Conservation (phyloP, 768 basidiomycete species). For the Astraeus odoratus region DNA sequence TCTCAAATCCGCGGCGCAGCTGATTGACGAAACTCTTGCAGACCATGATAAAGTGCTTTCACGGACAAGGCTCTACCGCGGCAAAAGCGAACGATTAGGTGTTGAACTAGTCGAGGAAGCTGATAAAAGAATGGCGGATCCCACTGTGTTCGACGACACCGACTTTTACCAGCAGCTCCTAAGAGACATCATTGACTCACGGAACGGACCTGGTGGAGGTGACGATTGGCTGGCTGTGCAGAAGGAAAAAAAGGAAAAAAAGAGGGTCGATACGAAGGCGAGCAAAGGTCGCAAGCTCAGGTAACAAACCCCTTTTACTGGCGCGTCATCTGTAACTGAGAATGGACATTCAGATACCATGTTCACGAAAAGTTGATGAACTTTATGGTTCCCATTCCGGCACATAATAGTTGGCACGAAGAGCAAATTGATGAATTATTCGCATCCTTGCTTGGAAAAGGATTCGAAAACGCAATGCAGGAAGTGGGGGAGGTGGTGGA, state of each 20-base stretch:
- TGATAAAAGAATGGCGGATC: constrained; percentile 30
- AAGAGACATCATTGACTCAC: constrained; percentile 82
- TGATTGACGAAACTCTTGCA: constrained; percentile 67
- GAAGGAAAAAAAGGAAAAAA: constrained; percentile 67
- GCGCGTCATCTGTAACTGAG: constrained; percentile 1
- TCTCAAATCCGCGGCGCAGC: constrained; percentile 59
- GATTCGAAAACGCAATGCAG: constrained; percentile 39
- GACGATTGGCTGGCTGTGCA: constrained; percentile 62
- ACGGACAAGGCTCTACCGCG: constrained; percentile 54
- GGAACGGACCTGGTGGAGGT: constrained; percentile 36
- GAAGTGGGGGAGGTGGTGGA: constrained; percentile 24
- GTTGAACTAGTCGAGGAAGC: constrained; percentile 29
- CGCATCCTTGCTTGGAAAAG: constrained; percentile 75
- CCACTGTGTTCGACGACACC: constrained; percentile 74
- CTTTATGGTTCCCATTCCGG: constrained; percentile 88
- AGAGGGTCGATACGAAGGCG: constrained; percentile 91
- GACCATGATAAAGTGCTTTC: constrained; percentile 53
- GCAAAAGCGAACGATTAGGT: constrained; percentile 41
- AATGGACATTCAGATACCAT: constrained; percentile 58
- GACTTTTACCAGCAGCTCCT: constrained; percentile 93
- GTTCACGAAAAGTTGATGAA: constrained; percentile 95
- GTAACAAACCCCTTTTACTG: constrained; percentile 32
- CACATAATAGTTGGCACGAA: constrained; percentile 77
- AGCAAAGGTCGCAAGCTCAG: constrained; percentile 93
- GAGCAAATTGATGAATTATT: constrained; percentile 96